These are phyloP conservation scores for Calcarisporium arbuscula DNA, from an alignment of 2,329 filamentous ascomycete genomes.

Conservation along the genomic window DNA sequence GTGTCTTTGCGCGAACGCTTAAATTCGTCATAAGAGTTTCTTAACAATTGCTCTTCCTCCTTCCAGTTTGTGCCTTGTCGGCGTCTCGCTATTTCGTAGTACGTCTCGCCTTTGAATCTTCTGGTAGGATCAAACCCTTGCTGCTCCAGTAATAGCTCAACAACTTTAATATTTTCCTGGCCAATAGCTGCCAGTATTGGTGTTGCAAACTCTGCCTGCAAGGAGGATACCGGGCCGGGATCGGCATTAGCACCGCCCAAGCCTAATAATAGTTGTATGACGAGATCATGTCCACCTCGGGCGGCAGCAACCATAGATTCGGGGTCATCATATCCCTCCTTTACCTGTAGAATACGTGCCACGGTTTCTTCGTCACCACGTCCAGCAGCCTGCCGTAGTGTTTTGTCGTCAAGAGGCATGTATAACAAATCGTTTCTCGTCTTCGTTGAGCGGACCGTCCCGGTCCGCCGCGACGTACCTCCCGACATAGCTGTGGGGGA, in stretches of 20 bases:
- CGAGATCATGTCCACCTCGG: conserved; percentile 82
- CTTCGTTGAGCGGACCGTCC: conserved; percentile 54
- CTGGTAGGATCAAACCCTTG: conserved; percentile 76
- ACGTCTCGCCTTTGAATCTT: conserved; percentile 69
- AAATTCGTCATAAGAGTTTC: conserved; percentile 64
- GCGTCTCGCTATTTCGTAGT: conserved; percentile 79
- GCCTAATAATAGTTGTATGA: conserved; percentile 71
- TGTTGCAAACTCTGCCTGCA: conserved; percentile 68
- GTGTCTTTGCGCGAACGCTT: conserved; percentile 45
- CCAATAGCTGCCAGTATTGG: conserved; percentile 94
- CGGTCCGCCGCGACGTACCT: conserved; percentile 41
- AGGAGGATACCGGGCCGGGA: conserved; percentile 56
- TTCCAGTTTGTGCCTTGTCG: conserved; percentile 84
- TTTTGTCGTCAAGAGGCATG: conserved; percentile 57
- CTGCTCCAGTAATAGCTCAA: conserved; percentile 72
- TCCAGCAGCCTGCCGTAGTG: conserved; percentile 52
- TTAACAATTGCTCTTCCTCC: conserved; percentile 76
- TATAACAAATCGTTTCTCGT: conserved; percentile 59
- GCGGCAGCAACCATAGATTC: conserved; percentile 87
- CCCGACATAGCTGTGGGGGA: conserved; percentile 41
- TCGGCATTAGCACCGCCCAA: conserved; percentile 62
- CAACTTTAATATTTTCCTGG: conserved; percentile 76
- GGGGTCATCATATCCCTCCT: conserved; percentile 62
- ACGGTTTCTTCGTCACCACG: conserved; percentile 57
- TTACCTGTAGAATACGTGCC: conserved; percentile 54